These are phyloP conservation scores for Asterophora lycoperdoides DNA, from an alignment of 768 basidiomycete species.

Conservation along the genomic window DNA sequence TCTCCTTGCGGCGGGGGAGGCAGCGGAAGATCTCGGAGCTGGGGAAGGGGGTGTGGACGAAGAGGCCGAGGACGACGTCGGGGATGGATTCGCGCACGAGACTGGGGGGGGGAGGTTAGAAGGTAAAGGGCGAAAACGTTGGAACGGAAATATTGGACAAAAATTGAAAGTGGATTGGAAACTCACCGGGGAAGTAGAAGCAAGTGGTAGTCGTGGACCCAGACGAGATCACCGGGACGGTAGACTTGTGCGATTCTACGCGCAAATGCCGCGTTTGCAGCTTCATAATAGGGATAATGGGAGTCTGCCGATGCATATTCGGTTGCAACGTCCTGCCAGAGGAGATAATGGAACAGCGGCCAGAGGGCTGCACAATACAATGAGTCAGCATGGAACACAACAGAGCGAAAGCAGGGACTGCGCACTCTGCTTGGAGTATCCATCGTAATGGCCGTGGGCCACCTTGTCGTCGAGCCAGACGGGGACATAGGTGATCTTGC, in stretches of 20 bases:
- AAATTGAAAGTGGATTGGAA: neutral
- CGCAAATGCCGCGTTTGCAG: constrained; percentile 85
- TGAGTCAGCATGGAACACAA: neutral
- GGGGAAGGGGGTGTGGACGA: constrained; percentile 98
- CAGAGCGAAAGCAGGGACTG: constrained; percentile 48
- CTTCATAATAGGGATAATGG: constrained; percentile 75
- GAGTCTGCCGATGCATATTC: constrained; percentile 84
- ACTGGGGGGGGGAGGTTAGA: constrained; percentile 23
- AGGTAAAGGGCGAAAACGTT: neutral
- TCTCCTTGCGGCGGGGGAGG: constrained; percentile 86
- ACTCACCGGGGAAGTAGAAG: constrained; percentile 72
- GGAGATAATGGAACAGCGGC: constrained; percentile 97
- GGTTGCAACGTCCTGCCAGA: constrained; percentile 94
- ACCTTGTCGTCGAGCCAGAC: constrained; percentile 90
- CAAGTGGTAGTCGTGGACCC: constrained; percentile 96
- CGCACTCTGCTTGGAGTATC: constrained; percentile 96
- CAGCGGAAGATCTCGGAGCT: constrained; percentile 95
- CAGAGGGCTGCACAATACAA: constrained; percentile 73
- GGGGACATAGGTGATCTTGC: constrained; percentile 74
- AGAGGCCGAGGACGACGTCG: constrained; percentile 78
- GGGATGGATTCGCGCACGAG: constrained; percentile 71
- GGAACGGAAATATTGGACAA: neutral
- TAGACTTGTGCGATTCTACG: constrained; percentile 68
- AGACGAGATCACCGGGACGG: constrained; percentile 85
- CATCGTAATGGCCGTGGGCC: constrained; percentile 93